Conservation (phyloP, 441 rosid genomes). For the Erodium chrysanthum region DNA sequence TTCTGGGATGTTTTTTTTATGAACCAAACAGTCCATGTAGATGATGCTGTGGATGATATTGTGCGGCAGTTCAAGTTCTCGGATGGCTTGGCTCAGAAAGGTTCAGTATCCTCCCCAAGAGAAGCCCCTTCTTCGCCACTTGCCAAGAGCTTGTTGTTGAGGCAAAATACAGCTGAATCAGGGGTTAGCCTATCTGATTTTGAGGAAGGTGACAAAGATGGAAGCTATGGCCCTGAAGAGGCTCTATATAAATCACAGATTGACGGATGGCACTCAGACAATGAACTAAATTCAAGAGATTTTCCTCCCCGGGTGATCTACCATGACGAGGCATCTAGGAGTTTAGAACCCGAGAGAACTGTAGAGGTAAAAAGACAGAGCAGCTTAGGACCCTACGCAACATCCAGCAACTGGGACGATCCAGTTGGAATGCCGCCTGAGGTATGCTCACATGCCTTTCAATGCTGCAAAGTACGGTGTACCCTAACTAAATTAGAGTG, state of each 20-base stretch:
- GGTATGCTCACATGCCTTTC: conserved; percentile 33
- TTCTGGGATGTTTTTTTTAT: conserved; percentile 11
- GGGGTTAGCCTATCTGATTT: conserved; percentile 52
- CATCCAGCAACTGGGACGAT: conserved; percentile 36
- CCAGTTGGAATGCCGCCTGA: conserved; percentile 90
- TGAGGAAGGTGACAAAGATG: conserved; percentile 36
- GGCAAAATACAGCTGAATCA: conserved; percentile 46
- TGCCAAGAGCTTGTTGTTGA: conserved; percentile 36
- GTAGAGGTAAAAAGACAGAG: conserved; percentile 28
- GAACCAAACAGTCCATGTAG: conserved; percentile 67
- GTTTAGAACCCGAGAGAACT: conserved; percentile 23
- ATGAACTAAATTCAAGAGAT: conserved; percentile 48
- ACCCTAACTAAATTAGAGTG: background rate
- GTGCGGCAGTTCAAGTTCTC: conserved; percentile 84
- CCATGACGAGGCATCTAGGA: conserved; percentile 33
- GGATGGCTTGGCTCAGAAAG: conserved; percentile 68
- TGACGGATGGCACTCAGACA: conserved; percentile 71
- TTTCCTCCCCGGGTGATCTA: conserved; percentile 44
- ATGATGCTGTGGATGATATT: conserved; percentile 95
- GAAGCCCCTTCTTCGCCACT: conserved; percentile 29
- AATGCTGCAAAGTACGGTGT: background rate
- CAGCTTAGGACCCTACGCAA: conserved; percentile 25
- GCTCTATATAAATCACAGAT: conserved; percentile 24
- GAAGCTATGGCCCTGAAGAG: too few relatives aligned
- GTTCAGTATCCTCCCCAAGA: conserved; percentile 36